Conservation (phyloP, 176 grass and related monocot genomes). For the Hordeum marinum region DNA sequence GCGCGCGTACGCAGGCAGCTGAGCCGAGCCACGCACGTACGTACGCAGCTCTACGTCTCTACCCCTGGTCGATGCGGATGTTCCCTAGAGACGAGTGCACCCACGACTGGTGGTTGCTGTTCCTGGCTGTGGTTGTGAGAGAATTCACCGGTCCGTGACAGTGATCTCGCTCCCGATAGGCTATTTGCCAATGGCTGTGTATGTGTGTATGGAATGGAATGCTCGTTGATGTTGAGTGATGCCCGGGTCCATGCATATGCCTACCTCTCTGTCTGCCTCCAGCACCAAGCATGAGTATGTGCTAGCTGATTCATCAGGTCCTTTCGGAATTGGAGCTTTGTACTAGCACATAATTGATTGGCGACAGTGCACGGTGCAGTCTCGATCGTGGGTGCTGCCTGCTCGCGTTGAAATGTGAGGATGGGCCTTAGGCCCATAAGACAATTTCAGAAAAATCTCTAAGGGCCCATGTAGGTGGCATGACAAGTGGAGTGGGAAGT, state of each 20-base stretch:
- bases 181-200: neutral
- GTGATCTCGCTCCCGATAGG: too few species aligned
- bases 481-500: too few species aligned
- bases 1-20: neutral
- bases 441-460: too few species aligned
- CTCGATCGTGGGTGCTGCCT: neutral
- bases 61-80: neutral
- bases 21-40: neutral
- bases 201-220: neutral
- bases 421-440: too few species aligned
- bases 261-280: neutral
- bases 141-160: neutral
- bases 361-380: neutral
- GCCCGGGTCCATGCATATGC: constrained; percentile 2
- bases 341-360: neutral
- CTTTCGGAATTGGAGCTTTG: constrained; percentile 14
- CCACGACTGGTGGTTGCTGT: neutral
- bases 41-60: neutral
- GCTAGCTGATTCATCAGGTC: neutral
- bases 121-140: neutral
- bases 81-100: neutral
- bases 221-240: constrained; percentile 14
- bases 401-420: too few species aligned
- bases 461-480: too few species aligned
- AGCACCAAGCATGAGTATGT: neutral